Base-by-base conservation (phyloP, 2,329 filamentous ascomycete genomes). In the Sarocladium kiliense region DNA sequence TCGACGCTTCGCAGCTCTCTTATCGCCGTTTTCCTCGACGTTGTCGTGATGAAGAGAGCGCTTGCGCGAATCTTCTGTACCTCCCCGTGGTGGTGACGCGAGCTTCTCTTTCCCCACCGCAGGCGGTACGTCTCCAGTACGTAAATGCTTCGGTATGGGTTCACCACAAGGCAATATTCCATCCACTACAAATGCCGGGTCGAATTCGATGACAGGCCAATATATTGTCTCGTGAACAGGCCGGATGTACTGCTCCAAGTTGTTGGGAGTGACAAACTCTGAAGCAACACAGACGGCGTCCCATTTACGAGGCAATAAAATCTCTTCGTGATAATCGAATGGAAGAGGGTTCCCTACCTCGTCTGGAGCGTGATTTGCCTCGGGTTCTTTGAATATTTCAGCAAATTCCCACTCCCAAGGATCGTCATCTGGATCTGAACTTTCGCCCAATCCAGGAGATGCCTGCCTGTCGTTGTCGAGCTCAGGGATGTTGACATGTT, bases 271-370 rank as follows among this genome's bases (percentile, higher is more conserved):
- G 54, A 74, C 73, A 59, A 72, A 78, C 23, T 71, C 67, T 2
- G 77, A 79, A 42, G 72, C 71, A 47, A 78, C 70, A 55, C 69
- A 71, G 19, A 68, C 68, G 12, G 74, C 70, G 58, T 75, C 69
- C 62, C 72, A 74, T 4, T 73, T 68, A 18, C 71, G 72, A 25
- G 77, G 74, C 37, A 77, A 72, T 30, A 78, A 72, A 7, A 76
- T 70, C 16, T 74, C 71, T 19, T 77, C 74, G 37, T 67, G 72
- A 57, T 75, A 78, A 18, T 66, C 64, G 16, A 63, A 59, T 3
- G 74, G 69, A 1, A 79, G 64, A 19, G 76, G 76, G 56, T 72
- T 76, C 12, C 73, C 74, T 54, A 78, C 72, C n/a, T 74, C 71
- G 36, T 79, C 76, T n/a, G 73, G 72, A 6, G 68, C 66, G 55